A percentile compares a stretch with the other conserved stretches of the same genome.
Conservation (phyloP, 805 yeast species). For the Barnettozyma populi region DNA sequence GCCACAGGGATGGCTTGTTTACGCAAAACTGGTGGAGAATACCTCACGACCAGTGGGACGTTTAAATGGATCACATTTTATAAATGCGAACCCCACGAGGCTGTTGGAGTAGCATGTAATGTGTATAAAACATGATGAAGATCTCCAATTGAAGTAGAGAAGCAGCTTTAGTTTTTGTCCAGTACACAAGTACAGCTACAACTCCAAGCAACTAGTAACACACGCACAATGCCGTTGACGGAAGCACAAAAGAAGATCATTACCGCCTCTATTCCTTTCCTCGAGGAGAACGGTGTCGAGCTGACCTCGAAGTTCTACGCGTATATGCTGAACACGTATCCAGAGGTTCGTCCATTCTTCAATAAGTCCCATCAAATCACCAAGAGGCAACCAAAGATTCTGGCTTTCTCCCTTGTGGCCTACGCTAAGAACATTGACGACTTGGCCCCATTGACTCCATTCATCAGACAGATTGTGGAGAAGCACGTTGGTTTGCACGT, state of each 20-base stretch:
- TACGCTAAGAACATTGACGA: slow-evolving; percentile 63
- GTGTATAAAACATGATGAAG: neutral
- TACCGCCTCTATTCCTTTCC: slow-evolving; percentile 48
- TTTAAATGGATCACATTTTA: neutral
- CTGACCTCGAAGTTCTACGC: slow-evolving; percentile 51
- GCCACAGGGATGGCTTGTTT: neutral
- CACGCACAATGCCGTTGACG: slow-evolving; percentile 22
- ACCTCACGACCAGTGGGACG: neutral
- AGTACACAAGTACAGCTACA: neutral
- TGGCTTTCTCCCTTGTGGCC: slow-evolving; percentile 54
- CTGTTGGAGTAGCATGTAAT: neutral
- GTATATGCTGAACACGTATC: slow-evolving; percentile 47
- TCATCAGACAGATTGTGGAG: slow-evolving; percentile 54
- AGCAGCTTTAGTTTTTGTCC: neutral
- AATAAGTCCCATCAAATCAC: slow-evolving; percentile 52
- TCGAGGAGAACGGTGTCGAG: slow-evolving; percentile 48
- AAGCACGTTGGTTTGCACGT: slow-evolving; percentile 66
- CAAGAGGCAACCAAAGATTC: slow-evolving; percentile 54
- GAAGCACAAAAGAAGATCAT: slow-evolving; percentile 31
- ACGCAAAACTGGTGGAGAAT: neutral
- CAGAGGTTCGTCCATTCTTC: slow-evolving; percentile 55
- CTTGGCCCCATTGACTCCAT: slow-evolving; percentile 43
- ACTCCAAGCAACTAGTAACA: neutral
- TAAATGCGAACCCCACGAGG: neutral
- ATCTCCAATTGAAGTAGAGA: neutral